Evolutionary conservation across 2,329 filamentous ascomycete species (phyloP).

Genomic region (Aspergillus sp.): DNA sequence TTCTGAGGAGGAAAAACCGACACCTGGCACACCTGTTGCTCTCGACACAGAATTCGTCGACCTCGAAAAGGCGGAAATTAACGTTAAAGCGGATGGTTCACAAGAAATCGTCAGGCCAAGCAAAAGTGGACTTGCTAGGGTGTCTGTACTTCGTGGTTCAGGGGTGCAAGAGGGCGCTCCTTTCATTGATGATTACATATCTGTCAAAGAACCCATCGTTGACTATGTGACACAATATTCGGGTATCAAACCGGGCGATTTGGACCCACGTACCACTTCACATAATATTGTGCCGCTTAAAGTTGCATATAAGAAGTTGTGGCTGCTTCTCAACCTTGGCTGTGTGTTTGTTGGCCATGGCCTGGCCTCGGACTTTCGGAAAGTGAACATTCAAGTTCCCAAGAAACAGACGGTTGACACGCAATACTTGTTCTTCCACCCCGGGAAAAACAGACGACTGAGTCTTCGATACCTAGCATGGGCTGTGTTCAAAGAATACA

Average conservation of each 20-base stretch:
- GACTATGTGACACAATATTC: constrained; percentile 96
- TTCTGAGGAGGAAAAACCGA: constrained; percentile 62
- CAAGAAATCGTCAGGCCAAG: constrained; percentile 89
- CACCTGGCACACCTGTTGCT: constrained; percentile 73
- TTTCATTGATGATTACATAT: constrained; percentile 97
- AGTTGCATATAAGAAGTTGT: constrained; percentile 94
- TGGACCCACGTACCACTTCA: constrained; percentile 73
- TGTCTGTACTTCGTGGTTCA: constrained; percentile 79
- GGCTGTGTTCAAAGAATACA: constrained; percentile 87
- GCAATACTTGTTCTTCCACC: constrained; percentile 84
- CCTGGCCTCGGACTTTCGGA: constrained; percentile 91
- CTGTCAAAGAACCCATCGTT: constrained; percentile 84
- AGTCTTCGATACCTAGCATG: constrained; percentile 89
- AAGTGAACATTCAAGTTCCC: constrained; percentile 96
- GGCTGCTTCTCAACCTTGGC: constrained; percentile 91
- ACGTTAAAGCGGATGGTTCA: constrained; percentile 91
- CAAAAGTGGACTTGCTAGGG: constrained; percentile 86
- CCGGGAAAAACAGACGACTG: constrained; percentile 77
- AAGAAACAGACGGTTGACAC: constrained; percentile 91
- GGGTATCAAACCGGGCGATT: constrained; percentile 80
- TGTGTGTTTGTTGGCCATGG: constrained; percentile 94
- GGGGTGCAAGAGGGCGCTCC: constrained; percentile 77
- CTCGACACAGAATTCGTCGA: constrained; percentile 97
- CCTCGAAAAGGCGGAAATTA: constrained; percentile 87
- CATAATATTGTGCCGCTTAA: constrained; percentile 88